These are phyloP conservation scores for Schizopora paradoxa DNA, from an alignment of 1,284 basidiomycete species.

Conservation along the genomic window DNA sequence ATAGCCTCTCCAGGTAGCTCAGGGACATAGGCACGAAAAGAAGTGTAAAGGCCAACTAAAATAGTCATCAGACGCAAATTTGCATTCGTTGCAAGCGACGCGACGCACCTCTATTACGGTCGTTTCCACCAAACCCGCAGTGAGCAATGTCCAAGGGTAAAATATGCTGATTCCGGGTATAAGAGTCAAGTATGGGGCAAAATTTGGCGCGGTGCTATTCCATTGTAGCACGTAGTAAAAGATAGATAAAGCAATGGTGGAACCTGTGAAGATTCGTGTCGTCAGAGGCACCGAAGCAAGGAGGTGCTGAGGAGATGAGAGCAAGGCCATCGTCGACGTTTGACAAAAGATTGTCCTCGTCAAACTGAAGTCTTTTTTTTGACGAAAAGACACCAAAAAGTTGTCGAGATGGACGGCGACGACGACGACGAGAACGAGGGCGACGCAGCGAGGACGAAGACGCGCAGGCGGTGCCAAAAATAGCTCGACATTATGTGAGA, in stretches of 20 bases:
- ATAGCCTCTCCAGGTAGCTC: conserved; percentile 89
- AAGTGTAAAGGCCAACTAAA: conserved; percentile 72
- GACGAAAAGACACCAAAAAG: background rate
- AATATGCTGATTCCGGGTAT: conserved; percentile 81
- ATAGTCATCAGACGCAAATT: conserved; percentile 18
- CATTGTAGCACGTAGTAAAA: conserved; percentile 62
- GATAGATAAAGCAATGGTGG: conserved; percentile 60
- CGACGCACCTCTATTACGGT: conserved; percentile 74
- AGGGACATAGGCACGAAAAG: conserved; percentile 78
- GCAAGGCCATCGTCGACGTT: conserved; percentile 54
- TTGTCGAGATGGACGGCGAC: no score
- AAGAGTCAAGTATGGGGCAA: conserved; percentile 75
- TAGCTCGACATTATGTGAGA: no score
- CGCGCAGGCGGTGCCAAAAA: no score
- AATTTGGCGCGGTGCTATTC: conserved; percentile 41
- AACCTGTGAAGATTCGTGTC: conserved; percentile 71
- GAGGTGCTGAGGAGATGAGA: conserved; percentile 64
- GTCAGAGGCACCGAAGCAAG: conserved; percentile 70
- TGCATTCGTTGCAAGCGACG: conserved; percentile 12
- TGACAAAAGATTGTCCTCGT: background rate
- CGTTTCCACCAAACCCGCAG: conserved; percentile 83
- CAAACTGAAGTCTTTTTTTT: no score
- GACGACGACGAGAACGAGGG: no score
- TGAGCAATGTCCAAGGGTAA: conserved; percentile 92
- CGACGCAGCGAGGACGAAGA: no score